Conservation (phyloP, 768 basidiomycete species). For the Leccinellum luteum region DNA sequence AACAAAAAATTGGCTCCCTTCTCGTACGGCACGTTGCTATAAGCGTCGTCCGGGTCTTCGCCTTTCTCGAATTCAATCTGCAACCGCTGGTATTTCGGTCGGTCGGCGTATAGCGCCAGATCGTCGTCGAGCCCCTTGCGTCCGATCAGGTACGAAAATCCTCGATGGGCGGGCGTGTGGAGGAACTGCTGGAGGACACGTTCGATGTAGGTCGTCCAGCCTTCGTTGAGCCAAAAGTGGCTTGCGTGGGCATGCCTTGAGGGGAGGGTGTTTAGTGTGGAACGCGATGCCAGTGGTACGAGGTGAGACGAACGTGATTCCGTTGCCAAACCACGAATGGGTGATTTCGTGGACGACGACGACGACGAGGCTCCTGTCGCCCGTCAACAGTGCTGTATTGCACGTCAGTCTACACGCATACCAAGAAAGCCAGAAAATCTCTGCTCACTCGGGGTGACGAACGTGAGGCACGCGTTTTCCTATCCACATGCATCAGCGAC, state of each 20-base stretch:
- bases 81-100: slow-evolving; percentile 72
- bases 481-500: slow-evolving; percentile 24
- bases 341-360: slow-evolving; percentile 87
- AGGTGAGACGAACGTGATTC: slow-evolving; percentile 58
- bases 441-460: slow-evolving; percentile 79
- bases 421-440: neutral
- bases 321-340: slow-evolving; percentile 90
- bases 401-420: neutral
- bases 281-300: neutral
- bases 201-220: slow-evolving; percentile 94
- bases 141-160: slow-evolving; percentile 79
- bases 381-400: slow-evolving; percentile 66
- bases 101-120: slow-evolving; percentile 54
- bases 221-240: slow-evolving; percentile 90
- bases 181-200: slow-evolving; percentile 69
- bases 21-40: slow-evolving; percentile 75
- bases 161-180: slow-evolving; percentile 74
- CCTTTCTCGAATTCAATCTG: slow-evolving; percentile 72
- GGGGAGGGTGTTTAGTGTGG: neutral
- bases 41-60: slow-evolving; percentile 79
- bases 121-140: slow-evolving; percentile 67
- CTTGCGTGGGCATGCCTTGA: slow-evolving; percentile 61
- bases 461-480: slow-evolving; percentile 88
- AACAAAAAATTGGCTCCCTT: slow-evolving; percentile 88
- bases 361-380: slow-evolving; percentile 83